These are phyloP conservation scores for Backusella westeae DNA, from an alignment of 192 early-diverging fungal species.

Conservation along the genomic window DNA sequence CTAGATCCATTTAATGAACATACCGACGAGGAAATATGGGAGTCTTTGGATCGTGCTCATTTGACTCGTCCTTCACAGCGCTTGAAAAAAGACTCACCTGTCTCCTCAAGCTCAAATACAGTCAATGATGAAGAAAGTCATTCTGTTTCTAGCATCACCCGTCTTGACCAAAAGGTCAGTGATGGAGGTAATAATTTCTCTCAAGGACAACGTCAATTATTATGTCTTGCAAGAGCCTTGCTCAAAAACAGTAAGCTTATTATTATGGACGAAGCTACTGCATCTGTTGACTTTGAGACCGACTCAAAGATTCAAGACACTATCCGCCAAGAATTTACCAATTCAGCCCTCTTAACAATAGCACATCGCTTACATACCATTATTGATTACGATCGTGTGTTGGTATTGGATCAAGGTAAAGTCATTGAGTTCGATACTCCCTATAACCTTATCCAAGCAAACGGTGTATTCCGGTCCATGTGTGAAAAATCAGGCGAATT, in stretches of 20 bases:
- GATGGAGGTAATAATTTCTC: constrained; percentile 77
- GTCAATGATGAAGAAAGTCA: not conserved
- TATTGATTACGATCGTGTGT: constrained; percentile 47
- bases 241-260: constrained; percentile 55
- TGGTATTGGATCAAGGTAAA: constrained; percentile 76
- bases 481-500: constrained; percentile 83
- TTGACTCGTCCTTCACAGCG: not conserved
- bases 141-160: constrained; percentile 10
- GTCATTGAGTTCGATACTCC: constrained; percentile 81
- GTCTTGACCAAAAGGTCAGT: constrained; percentile 48
- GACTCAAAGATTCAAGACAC: constrained; percentile 83
- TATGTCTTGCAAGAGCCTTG: constrained; percentile 77
- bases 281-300: constrained; percentile 81
- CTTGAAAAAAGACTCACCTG: not conserved
- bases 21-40: constrained; percentile 46
- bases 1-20: constrained; percentile 79
- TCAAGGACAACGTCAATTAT: constrained; percentile 80
- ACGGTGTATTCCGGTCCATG: constrained; percentile 71
- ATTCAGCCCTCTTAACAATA: constrained; percentile 55
- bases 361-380: constrained; percentile 53
- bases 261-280: constrained; percentile 89
- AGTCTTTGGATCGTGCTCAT: constrained; percentile 24
- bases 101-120: not conserved
- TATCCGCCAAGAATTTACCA: constrained; percentile 70
- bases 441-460: constrained; percentile 55